These are phyloP conservation scores for Malassezia equina DNA, from an alignment of 1,284 basidiomycete genomes.

Conservation along the genomic window DNA sequence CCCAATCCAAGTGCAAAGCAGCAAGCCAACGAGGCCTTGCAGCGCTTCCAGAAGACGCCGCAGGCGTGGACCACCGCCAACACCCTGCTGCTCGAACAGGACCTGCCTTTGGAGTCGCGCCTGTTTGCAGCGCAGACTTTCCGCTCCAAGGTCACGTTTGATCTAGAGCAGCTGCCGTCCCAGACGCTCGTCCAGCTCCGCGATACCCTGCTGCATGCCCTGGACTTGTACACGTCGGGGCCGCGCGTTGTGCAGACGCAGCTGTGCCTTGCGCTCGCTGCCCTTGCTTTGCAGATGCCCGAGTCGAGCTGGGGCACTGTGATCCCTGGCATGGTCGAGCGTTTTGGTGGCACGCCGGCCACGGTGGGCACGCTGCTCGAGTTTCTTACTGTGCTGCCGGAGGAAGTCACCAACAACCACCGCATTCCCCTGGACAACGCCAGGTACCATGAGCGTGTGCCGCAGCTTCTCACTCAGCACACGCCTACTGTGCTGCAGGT, in stretches of 20 bases:
- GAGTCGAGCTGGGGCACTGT: slow-evolving; percentile 63
- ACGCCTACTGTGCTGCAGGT: slow-evolving; percentile 65
- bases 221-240: slow-evolving; percentile 60
- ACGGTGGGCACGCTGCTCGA: slow-evolving; percentile 76
- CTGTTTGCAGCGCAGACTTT: slow-evolving; percentile 96
- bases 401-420: slow-evolving; percentile 75
- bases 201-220: slow-evolving; percentile 71
- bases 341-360: slow-evolving; percentile 70
- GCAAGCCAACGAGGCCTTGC: slow-evolving; percentile 51
- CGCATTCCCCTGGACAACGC: slow-evolving; percentile 77
- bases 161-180: slow-evolving; percentile 74
- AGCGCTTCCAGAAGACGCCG: slow-evolving; percentile 53
- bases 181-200: slow-evolving; percentile 66
- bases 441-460: slow-evolving; percentile 53
- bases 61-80: slow-evolving; percentile 96
- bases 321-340: slow-evolving; percentile 70
- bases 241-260: slow-evolving; percentile 80
- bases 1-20: slow-evolving; percentile 74
- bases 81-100: slow-evolving; percentile 68
- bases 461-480: slow-evolving; percentile 52
- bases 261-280: slow-evolving; percentile 76
- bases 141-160: slow-evolving; percentile 89
- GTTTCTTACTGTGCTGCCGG: slow-evolving; percentile 81
- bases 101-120: slow-evolving; percentile 70
- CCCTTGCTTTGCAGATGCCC: slow-evolving; percentile 82